Evolutionary conservation across 2,329 filamentous ascomycete genomes (phyloP), one percentile per base, ranked within the genome.

Genomic region (Hirsutella rhossiliensis): DNA sequence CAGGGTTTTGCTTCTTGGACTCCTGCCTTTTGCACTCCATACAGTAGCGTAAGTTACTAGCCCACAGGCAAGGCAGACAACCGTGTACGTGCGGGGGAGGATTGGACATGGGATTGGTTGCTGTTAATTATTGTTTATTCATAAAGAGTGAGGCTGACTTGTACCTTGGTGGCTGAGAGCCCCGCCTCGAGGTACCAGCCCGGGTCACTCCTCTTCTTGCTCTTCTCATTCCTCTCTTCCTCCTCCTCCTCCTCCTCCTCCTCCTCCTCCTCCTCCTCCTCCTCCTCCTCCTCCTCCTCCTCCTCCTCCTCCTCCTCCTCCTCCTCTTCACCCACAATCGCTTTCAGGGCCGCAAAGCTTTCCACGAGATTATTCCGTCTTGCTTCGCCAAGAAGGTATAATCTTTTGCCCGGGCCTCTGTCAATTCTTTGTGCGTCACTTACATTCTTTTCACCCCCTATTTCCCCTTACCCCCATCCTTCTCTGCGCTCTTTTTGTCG

Each of bases 271-370:
- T 39, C 40, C 15, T 47, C 47, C 42, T 46, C 57, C 56, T 59
- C 50, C 56, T 53, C 57, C 52, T 57, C 56, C 65, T 61, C 65
- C 63, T 11, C 5, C 3, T 37, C 18, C 6, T 18, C 18, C n/a
- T 37, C 34, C 11, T 18, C 34, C 18, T 37, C 34, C 18, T 18
- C 18, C 18, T 18, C 18, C 64, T 62, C 66, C 8, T 34, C 13
- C 12, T 7, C n/a, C 30, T 19, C 34, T n/a, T 37, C 66, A 65
- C 65, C 67, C 71, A 73, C 71, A 71, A 71, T 64, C 68, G 61
- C 69, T 64, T 71, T 66, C 64, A 66, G 72, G 74, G 74, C 71
- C 72, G 74, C 75, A 77, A 78, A 78, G 63, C 53, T 54, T 63
- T 61, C 18, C 59, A 62, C 57, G 64, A 65, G 45, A 68, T 69